Base-by-base conservation (phyloP, 1,284 basidiomycete species). In the Heimioporus retisporus region DNA sequence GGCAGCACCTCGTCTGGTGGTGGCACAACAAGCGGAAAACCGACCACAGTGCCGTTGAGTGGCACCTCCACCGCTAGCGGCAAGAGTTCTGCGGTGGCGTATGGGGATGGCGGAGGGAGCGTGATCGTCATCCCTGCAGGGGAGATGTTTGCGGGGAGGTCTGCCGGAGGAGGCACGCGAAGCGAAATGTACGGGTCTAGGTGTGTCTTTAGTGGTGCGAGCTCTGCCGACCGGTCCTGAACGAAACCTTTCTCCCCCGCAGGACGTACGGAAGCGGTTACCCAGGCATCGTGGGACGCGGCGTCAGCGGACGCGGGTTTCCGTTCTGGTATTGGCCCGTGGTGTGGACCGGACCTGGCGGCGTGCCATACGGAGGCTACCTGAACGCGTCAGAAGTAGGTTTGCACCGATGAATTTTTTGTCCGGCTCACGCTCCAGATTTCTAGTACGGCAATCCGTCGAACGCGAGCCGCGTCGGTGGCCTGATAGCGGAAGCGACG, bases 391-490 rank as follows among this genome's bases (percentile, higher is more conserved):
- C 68, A 42, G 76, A 79, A 69, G 75, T 75, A 8, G 31, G 31
- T n/a, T n/a, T n/a, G n/a, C n/a, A n/a, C n/a, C n/a, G n/a, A n/a
- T n/a, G n/a, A n/a, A n/a, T n/a, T n/a, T n/a, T n/a, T n/a, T n/a
- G n/a, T n/a, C n/a, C n/a, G 44, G 14, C 44, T 46, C 44, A 35
- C 2, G 67, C 23, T 3, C 13, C 42, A 66, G 8, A 44, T 13
- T 16, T 46, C 14, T 65, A 90, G 90, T 92, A 89, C 69, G 91
- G 89, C 60, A 69, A 76, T 25, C 72, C 85, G 8, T 77, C 78
- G 64, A 91, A 89, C 72, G 79, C 82, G 0, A 86, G 81, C 61
- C 85, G 91, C 19, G 87, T 90, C 2, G 91, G 91, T 2, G 91
- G 90, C 0, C 72, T 81, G 1, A 82, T 89, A 77, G 77, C 79